phyloP scores from a whole-genome alignment of 805 yeast species.

The Teunomyces aglyptinius region DNA sequence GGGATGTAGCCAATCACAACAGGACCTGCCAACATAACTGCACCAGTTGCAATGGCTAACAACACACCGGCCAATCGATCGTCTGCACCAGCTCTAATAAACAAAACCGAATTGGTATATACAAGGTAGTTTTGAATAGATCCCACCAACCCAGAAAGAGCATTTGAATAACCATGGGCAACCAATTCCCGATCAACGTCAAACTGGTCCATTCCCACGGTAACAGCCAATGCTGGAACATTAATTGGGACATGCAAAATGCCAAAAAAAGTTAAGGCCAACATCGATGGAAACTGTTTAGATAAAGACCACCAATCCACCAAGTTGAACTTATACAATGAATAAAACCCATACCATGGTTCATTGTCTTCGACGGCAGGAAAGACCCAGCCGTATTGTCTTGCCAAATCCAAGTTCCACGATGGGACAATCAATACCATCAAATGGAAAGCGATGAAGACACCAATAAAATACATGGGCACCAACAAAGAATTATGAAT shows the following conservation, averaged over 20 bases:
- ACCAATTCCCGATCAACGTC: conserved; percentile 91
- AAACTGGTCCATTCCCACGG: conserved; percentile 78
- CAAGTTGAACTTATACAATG: conserved; percentile 60
- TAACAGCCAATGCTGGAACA: conserved; percentile 94
- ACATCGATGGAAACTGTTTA: conserved; percentile 83
- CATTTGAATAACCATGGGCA: conserved; percentile 92
- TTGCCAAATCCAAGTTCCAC: conserved; percentile 58
- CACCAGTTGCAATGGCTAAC: conserved; percentile 77
- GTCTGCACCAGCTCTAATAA: conserved; percentile 93
- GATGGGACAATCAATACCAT: conserved; percentile 63
- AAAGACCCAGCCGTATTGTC: conserved; percentile 85
- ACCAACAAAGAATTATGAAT: conserved; percentile 66
- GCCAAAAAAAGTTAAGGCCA: conserved; percentile 94
- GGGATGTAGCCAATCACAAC: conserved; percentile 92
- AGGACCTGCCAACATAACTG: conserved; percentile 86
- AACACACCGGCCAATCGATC: conserved; percentile 85
- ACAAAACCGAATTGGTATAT: conserved; percentile 88
- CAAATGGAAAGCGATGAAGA: conserved; percentile 68
- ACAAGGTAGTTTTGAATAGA: conserved; percentile 93
- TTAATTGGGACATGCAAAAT: conserved; percentile 95
- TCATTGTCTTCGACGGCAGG: conserved; percentile 57
- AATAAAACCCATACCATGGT: conserved; percentile 91
- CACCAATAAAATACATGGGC: conserved; percentile 73
- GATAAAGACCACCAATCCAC: conserved; percentile 76
- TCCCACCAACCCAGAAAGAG: conserved; percentile 78